These are phyloP conservation scores for Ochetophila trinervis DNA, from an alignment of 306 rosid species.

Conservation along the genomic window DNA sequence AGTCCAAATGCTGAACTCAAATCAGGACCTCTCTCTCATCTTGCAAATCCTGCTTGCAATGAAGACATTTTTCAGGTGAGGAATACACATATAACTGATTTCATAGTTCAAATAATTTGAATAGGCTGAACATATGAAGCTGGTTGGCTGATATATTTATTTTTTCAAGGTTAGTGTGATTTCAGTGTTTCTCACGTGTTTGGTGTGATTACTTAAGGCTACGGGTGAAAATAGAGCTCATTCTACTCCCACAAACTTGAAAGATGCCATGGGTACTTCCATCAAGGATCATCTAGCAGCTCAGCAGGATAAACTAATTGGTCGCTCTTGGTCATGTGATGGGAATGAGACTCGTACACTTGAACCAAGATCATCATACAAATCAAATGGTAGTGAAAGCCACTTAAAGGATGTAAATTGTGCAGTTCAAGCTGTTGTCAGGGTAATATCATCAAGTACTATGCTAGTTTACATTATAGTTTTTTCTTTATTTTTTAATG, in stretches of 20 bases:
- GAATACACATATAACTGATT: not conserved
- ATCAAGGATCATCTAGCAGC: slow-evolving; percentile 21
- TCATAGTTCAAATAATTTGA: not conserved
- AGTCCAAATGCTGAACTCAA: slow-evolving; percentile 28
- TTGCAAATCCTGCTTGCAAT: slow-evolving; percentile 14
- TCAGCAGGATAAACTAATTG: slow-evolving; percentile 28
- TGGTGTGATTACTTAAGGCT: slow-evolving; percentile 36
- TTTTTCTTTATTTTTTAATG: slow-evolving; percentile 9
- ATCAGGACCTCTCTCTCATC: slow-evolving; percentile 27
- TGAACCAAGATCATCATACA: slow-evolving; percentile 25
- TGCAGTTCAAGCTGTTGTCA: slow-evolving; percentile 27
- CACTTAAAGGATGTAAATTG: slow-evolving; percentile 22
- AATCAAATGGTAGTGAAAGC: slow-evolving; percentile 28
- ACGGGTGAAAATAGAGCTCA: slow-evolving; percentile 26
- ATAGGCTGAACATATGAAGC: not conserved
- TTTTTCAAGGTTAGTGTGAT: not conserved
- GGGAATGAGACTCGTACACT: slow-evolving; percentile 34
- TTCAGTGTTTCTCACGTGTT: not conserved
- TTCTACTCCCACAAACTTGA: slow-evolving; percentile 28
- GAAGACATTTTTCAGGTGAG: slow-evolving; percentile 36
- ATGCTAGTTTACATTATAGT: slow-evolving; percentile 7
- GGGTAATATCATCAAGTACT: slow-evolving; percentile 30
- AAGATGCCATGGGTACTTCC: slow-evolving; percentile 22
- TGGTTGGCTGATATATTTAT: not conserved
- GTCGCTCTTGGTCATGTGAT: slow-evolving; percentile 9